Evolutionary conservation across 2,329 filamentous ascomycete genomes (phyloP).

Genomic region (Dichotomopilus funicola): DNA sequence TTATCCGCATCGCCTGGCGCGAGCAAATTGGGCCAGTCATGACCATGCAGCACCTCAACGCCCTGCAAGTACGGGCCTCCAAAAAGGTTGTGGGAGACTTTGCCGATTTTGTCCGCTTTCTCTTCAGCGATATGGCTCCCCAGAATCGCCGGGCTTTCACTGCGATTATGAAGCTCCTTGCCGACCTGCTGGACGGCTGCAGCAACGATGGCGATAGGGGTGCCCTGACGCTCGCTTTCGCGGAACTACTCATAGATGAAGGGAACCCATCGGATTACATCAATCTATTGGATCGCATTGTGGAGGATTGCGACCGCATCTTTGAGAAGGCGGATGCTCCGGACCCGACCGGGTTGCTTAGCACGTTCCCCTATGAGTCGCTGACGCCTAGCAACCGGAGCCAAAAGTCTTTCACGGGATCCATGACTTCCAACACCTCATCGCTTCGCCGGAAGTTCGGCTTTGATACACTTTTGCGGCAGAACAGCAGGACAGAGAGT

Average conservation of each 20-base stretch:
- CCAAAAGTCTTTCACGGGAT: conserved; percentile 60
- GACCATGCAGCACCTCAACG: conserved; percentile 61
- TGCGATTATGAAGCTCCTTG: conserved; percentile 75
- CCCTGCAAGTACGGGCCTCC: conserved; percentile 62
- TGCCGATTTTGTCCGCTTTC: conserved; percentile 58
- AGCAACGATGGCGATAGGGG: conserved; percentile 87
- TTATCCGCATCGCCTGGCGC: conserved; percentile 79
- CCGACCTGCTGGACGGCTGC: conserved; percentile 82
- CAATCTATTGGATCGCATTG: conserved; percentile 78
- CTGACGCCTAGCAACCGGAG: conserved; percentile 53
- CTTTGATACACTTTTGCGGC: conserved; percentile 66
- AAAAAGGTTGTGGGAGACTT: conserved; percentile 67
- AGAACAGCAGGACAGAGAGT: conserved; percentile 67
- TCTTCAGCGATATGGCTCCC: conserved; percentile 61
- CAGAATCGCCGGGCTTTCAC: conserved; percentile 73
- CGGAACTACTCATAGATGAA: conserved; percentile 74
- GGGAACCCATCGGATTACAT: conserved; percentile 77
- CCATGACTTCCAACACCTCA: conserved; percentile 77
- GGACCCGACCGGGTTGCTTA: conserved; percentile 33
- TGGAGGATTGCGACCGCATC: conserved; percentile 83
- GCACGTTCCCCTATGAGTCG: conserved; percentile 49
- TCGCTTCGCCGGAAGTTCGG: conserved; percentile 81
- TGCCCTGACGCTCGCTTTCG: conserved; percentile 79
- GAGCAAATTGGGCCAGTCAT: conserved; percentile 84
- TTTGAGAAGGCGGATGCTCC: conserved; percentile 56